Base-by-base conservation (phyloP, 192 early-diverging fungal genomes). In the Lunasporangiospora selenospora region DNA sequence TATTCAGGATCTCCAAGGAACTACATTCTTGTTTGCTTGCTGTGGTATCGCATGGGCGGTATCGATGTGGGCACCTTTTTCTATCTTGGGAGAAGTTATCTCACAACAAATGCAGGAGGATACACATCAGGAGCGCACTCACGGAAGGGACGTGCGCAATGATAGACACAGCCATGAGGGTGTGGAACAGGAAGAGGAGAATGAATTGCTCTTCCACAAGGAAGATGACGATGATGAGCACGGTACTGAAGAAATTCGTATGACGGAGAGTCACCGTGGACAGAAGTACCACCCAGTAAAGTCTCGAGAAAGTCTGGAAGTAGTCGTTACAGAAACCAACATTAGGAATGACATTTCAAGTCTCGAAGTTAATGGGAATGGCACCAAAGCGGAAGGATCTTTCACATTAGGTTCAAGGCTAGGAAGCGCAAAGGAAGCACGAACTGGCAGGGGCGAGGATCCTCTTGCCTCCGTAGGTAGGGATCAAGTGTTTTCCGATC, bases 51-150 rank as follows among this genome's bases (percentile, higher is more conserved):
- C 90, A 3, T 99, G 95, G 95, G 92, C 92, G 5, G 82, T 92
- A 15, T 80, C 85, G 15, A 88, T 91, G 81, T 99, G 97, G 97
- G 88, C 92, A 7, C 97, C 97, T 4, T 97, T 97, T 69, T 89
- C 93, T 0, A 79, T 99, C 18, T 70, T 99, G 32, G 95, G 94
- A 33, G 92, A 93, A 79, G 83, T 83, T 60, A 77, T 90, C 29
- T 63, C 82, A 13, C 78, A 77, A 33, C 41, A 55, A 31, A 75
- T 79, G 60, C 65, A 73, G 45, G 53, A 67, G 36, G 54, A 67
- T 16, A 50, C 40, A 21, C 49, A 61, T n/a, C 55, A 57, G n/a
- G 47, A 32, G 4, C 52, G 51, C 4, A 30, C 31, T 16, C 2
- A 7, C 30, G 37, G 24, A 53, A 12, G 9, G 5, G 31, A 3